Percentiles rank a stretch among this genome's conserved stretches.
These are phyloP conservation scores for Epichloe scottii DNA, from an alignment of 2,329 filamentous ascomycete genomes.

Conservation along the genomic window DNA sequence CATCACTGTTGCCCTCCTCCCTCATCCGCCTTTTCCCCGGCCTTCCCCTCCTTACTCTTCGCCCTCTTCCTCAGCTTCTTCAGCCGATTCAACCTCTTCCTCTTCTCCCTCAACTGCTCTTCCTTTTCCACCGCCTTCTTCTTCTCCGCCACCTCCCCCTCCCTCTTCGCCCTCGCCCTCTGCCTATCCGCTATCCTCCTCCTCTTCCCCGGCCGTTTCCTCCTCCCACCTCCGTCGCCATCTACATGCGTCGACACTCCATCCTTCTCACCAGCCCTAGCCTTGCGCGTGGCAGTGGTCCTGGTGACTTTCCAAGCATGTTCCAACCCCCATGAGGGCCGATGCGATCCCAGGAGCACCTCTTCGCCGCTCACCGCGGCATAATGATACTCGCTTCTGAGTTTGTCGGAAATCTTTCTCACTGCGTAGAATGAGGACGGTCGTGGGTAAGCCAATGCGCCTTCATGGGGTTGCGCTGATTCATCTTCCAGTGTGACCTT, in stretches of 20 bases:
- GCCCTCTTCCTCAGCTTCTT: constrained; percentile 47
- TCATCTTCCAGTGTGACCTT: constrained; percentile 40
- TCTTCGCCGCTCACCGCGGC: constrained; percentile 41
- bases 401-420: constrained; percentile 21
- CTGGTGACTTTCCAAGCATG: constrained; percentile 45
- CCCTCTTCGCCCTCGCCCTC: constrained; percentile 28
- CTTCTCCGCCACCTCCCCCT: constrained; percentile 24
- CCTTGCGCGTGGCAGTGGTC: constrained; percentile 25
- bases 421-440: constrained; percentile 39
- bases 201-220: constrained; percentile 45
- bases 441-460: constrained; percentile 22
- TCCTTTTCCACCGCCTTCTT: constrained; percentile 36
- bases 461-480: constrained; percentile 23
- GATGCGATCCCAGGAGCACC: constrained; percentile 29
- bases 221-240: constrained; percentile 16
- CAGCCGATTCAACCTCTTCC: constrained; percentile 46
- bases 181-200: constrained; percentile 38
- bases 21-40: constrained; percentile 27
- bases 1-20: constrained; percentile 9
- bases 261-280: background rate
- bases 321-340: constrained; percentile 44
- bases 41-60: constrained; percentile 47
- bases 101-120: constrained; percentile 45
- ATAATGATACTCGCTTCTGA: constrained; percentile 27
- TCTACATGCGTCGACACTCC: constrained; percentile 5